phyloP scores from a whole-genome alignment of 768 basidiomycete species.

The Boletus tomentosulus region DNA sequence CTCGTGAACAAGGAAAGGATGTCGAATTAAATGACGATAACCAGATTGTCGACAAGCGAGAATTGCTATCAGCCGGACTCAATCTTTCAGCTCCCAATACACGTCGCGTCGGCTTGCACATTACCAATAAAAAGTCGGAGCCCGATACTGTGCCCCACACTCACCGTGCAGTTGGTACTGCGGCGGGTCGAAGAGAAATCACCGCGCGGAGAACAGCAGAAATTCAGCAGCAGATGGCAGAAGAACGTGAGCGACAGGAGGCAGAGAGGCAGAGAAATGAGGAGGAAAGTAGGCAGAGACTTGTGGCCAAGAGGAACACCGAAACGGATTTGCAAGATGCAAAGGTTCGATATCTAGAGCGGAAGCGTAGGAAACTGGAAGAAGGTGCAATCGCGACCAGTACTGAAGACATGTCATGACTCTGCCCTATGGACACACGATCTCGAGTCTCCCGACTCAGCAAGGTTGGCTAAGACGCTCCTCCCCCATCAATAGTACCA shows the following conservation, averaged over 20 bases:
- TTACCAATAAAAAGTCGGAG: conserved; percentile 21
- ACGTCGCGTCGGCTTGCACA: conserved; percentile 54
- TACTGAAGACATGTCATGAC: conserved; percentile 10
- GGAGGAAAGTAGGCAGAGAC: conserved; percentile 59
- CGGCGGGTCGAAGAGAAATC: conserved; percentile 77
- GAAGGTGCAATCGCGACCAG: conserved; percentile 12
- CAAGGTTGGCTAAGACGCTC: conserved; percentile 27
- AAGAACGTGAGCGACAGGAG: conserved; percentile 59
- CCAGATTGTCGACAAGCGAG: conserved; percentile 94
- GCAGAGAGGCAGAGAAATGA: conserved; percentile 56
- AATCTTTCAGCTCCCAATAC: conserved; percentile 86
- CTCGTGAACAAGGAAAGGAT: conserved; percentile 70
- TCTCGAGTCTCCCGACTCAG: neutral
- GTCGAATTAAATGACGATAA: conserved; percentile 97
- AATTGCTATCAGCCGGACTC: conserved; percentile 85
- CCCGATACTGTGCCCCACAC: conserved; percentile 35
- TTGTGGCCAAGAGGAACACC: conserved; percentile 71
- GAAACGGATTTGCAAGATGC: conserved; percentile 72
- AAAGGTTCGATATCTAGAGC: conserved; percentile 65
- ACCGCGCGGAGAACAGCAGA: conserved; percentile 78
- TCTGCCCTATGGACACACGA: neutral
- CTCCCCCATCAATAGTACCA: conserved; percentile 41
- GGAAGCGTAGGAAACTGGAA: conserved; percentile 78
- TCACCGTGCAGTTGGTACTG: conserved; percentile 80
- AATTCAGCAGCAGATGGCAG: conserved; percentile 73